phyloP scores from a whole-genome alignment of 2,329 filamentous ascomycete genomes.

The Beauveria pseudobassiana region DNA sequence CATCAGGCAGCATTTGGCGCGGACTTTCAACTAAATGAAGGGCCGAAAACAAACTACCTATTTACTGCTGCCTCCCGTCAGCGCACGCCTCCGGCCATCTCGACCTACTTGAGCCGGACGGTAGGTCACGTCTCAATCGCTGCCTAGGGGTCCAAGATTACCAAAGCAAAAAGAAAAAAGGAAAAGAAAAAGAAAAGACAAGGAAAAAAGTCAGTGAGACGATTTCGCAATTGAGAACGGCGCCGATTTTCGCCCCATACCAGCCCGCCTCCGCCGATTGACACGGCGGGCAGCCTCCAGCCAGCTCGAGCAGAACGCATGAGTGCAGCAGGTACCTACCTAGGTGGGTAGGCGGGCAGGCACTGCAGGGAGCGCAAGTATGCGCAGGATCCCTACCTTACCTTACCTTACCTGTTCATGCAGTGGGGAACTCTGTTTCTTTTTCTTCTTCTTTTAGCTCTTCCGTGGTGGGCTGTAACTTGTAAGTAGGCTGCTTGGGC shows the following conservation, averaged over 20 bases:
- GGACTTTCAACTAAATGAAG: too few relatives aligned
- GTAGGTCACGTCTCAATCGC: not conserved
- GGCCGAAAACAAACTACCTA: too few relatives aligned
- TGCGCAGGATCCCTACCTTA: too few relatives aligned
- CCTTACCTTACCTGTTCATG: too few relatives aligned
- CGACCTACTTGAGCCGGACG: not conserved
- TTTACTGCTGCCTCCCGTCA: not conserved
- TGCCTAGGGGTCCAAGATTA: too few relatives aligned
- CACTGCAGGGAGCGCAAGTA: not conserved
- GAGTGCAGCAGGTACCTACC: too few relatives aligned
- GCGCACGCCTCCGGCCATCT: not conserved
- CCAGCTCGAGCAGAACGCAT: not conserved
- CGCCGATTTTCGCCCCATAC: conserved; percentile 5
- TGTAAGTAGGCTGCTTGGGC: too few relatives aligned
- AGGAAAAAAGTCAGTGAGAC: not conserved
- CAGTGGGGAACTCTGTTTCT: too few relatives aligned
- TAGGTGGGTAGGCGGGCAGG: too few relatives aligned
- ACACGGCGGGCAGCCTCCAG: not conserved
- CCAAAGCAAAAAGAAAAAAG: not conserved
- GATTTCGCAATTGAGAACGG: not conserved
- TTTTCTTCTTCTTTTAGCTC: too few relatives aligned
- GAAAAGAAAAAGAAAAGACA: not conserved
- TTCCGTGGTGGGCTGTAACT: too few relatives aligned
- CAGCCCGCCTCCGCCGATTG: conserved; percentile 8
- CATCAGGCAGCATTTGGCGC: not conserved